phyloP scores from a whole-genome alignment of 2,329 filamentous ascomycete species.

The Neonectria hederae region DNA sequence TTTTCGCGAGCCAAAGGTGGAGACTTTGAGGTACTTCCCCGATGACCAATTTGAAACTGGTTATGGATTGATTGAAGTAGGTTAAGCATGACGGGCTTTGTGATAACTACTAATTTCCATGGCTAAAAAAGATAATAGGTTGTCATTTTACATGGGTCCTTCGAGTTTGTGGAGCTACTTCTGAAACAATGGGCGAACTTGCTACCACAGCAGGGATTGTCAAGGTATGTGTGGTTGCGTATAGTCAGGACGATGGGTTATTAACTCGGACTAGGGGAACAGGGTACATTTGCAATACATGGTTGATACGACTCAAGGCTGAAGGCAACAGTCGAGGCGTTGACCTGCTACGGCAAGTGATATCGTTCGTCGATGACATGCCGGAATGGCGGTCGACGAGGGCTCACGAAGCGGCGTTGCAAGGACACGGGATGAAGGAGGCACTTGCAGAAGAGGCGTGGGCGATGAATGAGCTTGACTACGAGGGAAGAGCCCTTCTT shows the following conservation, averaged over 20 bases:
- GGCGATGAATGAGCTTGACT: background rate
- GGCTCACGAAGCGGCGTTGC: conserved; percentile 1
- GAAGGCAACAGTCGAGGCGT: background rate
- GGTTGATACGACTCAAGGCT: no score
- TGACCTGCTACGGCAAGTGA: background rate
- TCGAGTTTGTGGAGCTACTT: background rate
- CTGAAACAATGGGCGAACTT: conserved; percentile 24
- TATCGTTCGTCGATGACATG: background rate
- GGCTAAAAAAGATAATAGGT: accelerated
- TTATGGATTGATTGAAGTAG: background rate
- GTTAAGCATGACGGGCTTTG: accelerated
- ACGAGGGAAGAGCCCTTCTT: accelerated
- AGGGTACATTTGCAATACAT: accelerated
- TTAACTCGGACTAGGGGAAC: background rate
- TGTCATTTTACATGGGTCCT: accelerated
- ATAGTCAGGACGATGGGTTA: accelerated
- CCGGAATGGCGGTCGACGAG: accelerated
- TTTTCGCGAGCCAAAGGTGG: background rate
- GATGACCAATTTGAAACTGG: background rate
- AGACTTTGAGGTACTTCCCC: background rate
- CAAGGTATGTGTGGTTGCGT: conserved; percentile 13
- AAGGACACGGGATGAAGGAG: background rate
- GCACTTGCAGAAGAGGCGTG: conserved; percentile 14
- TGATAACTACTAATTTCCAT: accelerated
- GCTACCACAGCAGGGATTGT: conserved; percentile 18